These are phyloP conservation scores for Cercospora sp. DNA, from an alignment of 2,329 filamentous ascomycete genomes.

Conservation along the genomic window DNA sequence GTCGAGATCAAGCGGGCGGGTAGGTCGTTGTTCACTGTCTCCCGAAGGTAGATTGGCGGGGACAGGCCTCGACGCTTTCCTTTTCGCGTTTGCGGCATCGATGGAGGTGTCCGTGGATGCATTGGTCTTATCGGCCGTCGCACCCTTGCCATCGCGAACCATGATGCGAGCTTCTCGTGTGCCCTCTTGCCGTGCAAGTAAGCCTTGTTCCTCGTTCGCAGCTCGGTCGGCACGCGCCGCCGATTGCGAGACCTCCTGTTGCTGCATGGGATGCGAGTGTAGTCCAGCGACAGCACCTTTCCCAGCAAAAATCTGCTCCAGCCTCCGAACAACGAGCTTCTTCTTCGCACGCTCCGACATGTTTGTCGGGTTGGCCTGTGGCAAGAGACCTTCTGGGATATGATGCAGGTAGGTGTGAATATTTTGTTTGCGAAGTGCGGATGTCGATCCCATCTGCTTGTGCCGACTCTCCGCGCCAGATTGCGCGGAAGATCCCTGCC, in stretches of 20 bases:
- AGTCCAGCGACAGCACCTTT: conserved; percentile 52
- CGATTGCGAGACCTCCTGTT: conserved; percentile 59
- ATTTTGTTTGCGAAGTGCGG: conserved; percentile 53
- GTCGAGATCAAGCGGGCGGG: conserved; percentile 73
- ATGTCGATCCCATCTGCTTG: conserved; percentile 29
- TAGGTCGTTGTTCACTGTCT: conserved; percentile 67
- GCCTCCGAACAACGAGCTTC: conserved; percentile 70
- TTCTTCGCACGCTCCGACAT: conserved; percentile 75
- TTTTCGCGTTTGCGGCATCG: neutral
- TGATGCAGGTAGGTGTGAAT: conserved; percentile 71
- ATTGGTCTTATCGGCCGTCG: conserved; percentile 10
- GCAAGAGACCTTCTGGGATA: conserved; percentile 68
- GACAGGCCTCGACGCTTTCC: neutral
- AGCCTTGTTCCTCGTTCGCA: conserved; percentile 44
- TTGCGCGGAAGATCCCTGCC: conserved; percentile 45
- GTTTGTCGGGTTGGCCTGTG: conserved; percentile 51
- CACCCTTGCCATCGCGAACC: conserved; percentile 28
- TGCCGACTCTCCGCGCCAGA: conserved; percentile 39
- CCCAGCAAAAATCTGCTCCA: conserved; percentile 82
- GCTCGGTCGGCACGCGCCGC: conserved; percentile 51
- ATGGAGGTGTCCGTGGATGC: conserved; percentile 7
- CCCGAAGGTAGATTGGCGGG: neutral
- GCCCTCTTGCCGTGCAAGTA: conserved; percentile 42
- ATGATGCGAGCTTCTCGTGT: conserved; percentile 51
- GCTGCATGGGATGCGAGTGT: conserved; percentile 55